A percentile compares a stretch with the other conserved stretches of the same genome.
Evolutionary conservation across 2,329 filamentous ascomycete species (phyloP).

Genomic region (Claviceps arundinis): DNA sequence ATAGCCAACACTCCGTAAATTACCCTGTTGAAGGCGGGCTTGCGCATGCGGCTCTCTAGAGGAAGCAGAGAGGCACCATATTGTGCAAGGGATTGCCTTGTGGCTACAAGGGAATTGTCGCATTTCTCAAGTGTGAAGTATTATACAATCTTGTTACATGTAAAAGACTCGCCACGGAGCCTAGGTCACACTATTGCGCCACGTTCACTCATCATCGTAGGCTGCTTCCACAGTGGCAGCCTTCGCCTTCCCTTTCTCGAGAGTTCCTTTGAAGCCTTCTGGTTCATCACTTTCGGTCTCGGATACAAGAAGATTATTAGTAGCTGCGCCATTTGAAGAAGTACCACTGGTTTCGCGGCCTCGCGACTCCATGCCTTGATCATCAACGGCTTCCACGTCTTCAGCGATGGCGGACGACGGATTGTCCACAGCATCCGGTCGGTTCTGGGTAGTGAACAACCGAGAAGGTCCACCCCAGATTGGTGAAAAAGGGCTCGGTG

Average conservation of each 20-base stretch:
- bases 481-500: constrained; percentile 34
- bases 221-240: constrained; percentile 35
- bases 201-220: constrained; percentile 19
- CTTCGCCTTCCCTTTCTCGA: constrained; percentile 29
- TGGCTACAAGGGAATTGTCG: too few species aligned
- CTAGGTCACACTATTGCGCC: background rate
- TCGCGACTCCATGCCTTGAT: background rate
- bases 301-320: background rate
- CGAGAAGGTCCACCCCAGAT: constrained; percentile 39
- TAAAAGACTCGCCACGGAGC: too few species aligned
- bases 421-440: constrained; percentile 13
- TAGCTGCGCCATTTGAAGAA: background rate
- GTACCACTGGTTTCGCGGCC: background rate
- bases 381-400: background rate
- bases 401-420: constrained; percentile 3
- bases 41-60: too few species aligned
- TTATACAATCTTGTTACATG: too few species aligned
- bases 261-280: background rate
- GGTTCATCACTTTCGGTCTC: background rate
- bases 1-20: too few species aligned
- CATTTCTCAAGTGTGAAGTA: too few species aligned
- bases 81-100: too few species aligned
- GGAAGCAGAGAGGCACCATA: too few species aligned
- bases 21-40: too few species aligned
- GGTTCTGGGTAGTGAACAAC: constrained; percentile 26